Evolutionary conservation across 2,329 filamentous ascomycete species (phyloP).

Genomic region (Emmonsia crescens): DNA sequence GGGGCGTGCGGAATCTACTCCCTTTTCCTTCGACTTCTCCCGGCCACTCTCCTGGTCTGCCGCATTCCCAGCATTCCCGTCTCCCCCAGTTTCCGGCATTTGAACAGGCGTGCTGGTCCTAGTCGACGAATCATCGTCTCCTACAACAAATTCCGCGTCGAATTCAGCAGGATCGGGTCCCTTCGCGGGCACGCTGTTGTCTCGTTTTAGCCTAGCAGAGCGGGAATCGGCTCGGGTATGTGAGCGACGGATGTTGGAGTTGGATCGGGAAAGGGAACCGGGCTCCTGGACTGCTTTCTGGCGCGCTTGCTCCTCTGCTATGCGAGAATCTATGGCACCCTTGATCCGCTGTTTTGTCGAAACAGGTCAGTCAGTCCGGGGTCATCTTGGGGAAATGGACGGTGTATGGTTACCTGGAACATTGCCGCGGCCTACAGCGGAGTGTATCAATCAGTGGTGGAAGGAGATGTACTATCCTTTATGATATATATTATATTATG

Average conservation of each 20-base stretch:
- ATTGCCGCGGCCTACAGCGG: conserved; percentile 12
- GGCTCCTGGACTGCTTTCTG: conserved; percentile 45
- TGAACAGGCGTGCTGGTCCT: conserved; percentile 48
- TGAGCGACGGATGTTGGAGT: conserved; percentile 24
- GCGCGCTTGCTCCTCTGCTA: conserved; percentile 83
- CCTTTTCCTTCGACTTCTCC: conserved; percentile 17
- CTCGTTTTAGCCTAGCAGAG: conserved; percentile 25
- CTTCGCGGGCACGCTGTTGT: conserved; percentile 37
- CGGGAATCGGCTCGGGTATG: conserved; percentile 13
- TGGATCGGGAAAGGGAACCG: conserved; percentile 32
- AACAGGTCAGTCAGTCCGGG: conserved; percentile 2
- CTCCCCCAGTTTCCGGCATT: conserved; percentile 30
- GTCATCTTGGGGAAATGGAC: not conserved
- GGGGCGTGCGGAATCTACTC: conserved; percentile 6
- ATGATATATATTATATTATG: not conserved
- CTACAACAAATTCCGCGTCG: conserved; percentile 74
- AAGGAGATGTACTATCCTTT: not conserved
- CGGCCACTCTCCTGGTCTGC: conserved; percentile 13
- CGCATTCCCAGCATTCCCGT: conserved; percentile 15
- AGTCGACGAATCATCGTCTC: conserved; percentile 63
- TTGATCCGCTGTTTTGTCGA: conserved; percentile 54
- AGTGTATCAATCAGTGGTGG: not conserved
- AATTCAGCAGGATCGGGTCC: conserved; percentile 77
- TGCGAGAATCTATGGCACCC: conserved; percentile 73
- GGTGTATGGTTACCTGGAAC: conserved; percentile 21